Evolutionary conservation across 2,329 filamentous ascomycete species (phyloP), one percentile per base, ranked within the genome.

Genomic region (Fusarium xylarioides): DNA sequence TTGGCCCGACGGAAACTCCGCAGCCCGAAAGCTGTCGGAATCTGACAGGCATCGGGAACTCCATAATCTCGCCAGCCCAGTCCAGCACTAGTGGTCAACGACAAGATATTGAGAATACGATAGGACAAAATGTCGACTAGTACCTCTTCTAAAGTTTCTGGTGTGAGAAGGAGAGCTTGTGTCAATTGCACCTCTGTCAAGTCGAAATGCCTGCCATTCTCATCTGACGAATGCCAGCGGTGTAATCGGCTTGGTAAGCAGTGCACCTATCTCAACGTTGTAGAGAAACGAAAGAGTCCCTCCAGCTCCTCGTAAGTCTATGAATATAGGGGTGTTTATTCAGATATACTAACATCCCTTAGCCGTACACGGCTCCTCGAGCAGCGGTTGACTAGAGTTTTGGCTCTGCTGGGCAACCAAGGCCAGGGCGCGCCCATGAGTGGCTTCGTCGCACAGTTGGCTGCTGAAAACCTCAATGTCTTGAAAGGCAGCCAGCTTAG

Each of bases 101-200:
- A 32, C 47, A 6, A 47, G 19, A n/a, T 14, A 47, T 7, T 26
- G 37, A 15, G n/a, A 2, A 28, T 6, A 19, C 11, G 21, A 5
- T 21, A 15, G 19, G 28, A 52, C 12, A 5, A 23, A 49, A 68
- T 68, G 54, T 52, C 47, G 3, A 19, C 63, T n/a, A 34, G 44
- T 21, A n/a, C 11, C 9, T 16, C 54, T 30, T 23, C 63, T 1
- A 68, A 49, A 10, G 6, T 26, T 16, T 32, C 56, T 12, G 52
- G 68, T 26, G 43, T 68, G 4, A 68, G 56, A 42, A 69, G 68
- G 9, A 71, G 68, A 38, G 68, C 68, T 14, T 71, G 68, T 38
- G 55, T 71, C 4, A 71, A 71, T 37, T 71, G 68, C 28, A 71
- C 68, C 4, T 53, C 63, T 18, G 68, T 62, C 28, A 71, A 71